phyloP scores from a whole-genome alignment of 768 basidiomycete genomes.

The Macrolepiota fuliginosa region DNA sequence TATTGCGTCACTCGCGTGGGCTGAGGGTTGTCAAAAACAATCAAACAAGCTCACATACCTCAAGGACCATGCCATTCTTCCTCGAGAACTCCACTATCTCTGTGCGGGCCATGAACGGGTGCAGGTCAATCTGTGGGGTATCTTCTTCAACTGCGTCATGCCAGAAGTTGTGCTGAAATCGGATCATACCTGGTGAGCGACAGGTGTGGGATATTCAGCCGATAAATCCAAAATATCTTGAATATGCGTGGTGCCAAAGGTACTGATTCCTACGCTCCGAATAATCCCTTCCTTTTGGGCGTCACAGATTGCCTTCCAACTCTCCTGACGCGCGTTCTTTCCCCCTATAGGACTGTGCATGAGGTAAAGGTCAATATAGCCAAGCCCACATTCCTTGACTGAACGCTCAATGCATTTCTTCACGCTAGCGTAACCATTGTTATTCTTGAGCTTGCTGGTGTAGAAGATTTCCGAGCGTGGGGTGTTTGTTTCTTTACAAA shows the following conservation, averaged over 20 bases:
- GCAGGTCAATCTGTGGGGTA: conserved; percentile 42
- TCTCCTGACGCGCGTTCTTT: conserved; percentile 48
- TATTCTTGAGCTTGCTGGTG: conserved; percentile 67
- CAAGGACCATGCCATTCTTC: conserved; percentile 54
- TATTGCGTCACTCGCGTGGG: conserved; percentile 8
- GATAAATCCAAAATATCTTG: conserved; percentile 42
- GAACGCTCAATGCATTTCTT: conserved; percentile 51
- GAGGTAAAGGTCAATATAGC: conserved; percentile 69
- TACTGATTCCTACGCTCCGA: conserved; percentile 64
- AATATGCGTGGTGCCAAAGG: conserved; percentile 58
- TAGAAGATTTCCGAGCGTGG: conserved; percentile 64
- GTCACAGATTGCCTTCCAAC: conserved; percentile 66
- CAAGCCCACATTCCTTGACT: conserved; percentile 51
- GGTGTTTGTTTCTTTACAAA: conserved; percentile 19
- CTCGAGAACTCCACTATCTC: conserved; percentile 61
- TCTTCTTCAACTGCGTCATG: neutral
- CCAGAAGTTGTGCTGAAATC: neutral
- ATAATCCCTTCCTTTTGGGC: conserved; percentile 59
- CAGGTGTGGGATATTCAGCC: conserved; percentile 44
- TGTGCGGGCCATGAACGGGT: conserved; percentile 69
- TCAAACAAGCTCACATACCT: conserved; percentile 38
- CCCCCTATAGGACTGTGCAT: conserved; percentile 71
- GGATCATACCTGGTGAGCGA: conserved; percentile 54
- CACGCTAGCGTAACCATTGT: conserved; percentile 48
- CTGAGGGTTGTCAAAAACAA: neutral